Percentiles rank a stretch among this genome's conserved stretches.
Evolutionary conservation across 164 flowering plant species (phyloP).

Genomic region (Liriodendron chinense): DNA sequence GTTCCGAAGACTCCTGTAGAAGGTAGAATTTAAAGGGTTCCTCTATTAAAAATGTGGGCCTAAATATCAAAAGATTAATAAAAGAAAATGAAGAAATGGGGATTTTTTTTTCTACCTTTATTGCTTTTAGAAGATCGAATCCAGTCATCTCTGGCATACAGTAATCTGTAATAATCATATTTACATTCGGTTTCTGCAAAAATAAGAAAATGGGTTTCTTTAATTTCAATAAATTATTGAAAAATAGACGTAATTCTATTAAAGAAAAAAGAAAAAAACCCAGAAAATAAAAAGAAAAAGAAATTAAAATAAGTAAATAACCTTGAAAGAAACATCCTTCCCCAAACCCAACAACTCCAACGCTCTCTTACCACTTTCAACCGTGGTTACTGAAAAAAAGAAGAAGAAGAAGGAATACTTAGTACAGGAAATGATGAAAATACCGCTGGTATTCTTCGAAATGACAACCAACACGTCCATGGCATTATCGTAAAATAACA

Average conservation of each 20-base stretch:
- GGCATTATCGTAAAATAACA: too few relatives aligned
- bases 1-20: conserved; percentile 53
- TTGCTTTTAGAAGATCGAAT: conserved; percentile 67
- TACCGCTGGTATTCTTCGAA: background rate
- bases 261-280: background rate
- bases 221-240: background rate
- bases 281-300: background rate
- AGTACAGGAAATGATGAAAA: background rate
- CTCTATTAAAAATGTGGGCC: too few relatives aligned
- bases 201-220: background rate
- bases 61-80: background rate
- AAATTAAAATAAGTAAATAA: background rate
- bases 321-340: conserved; percentile 10
- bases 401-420: background rate
- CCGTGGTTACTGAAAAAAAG: conserved; percentile 19
- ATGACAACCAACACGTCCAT: background rate
- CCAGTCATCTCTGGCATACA: conserved; percentile 94
- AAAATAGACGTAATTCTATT: background rate
- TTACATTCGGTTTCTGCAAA: conserved; percentile 48
- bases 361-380: conserved; percentile 22
- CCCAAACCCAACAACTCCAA: conserved; percentile 23
- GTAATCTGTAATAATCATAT: conserved; percentile 74
- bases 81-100: background rate
- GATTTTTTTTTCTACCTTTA: conserved; percentile 46
- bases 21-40: too few relatives aligned